Conservation (phyloP, 2,329 filamentous ascomycete genomes). For the Orbilia blumenaviensis region DNA sequence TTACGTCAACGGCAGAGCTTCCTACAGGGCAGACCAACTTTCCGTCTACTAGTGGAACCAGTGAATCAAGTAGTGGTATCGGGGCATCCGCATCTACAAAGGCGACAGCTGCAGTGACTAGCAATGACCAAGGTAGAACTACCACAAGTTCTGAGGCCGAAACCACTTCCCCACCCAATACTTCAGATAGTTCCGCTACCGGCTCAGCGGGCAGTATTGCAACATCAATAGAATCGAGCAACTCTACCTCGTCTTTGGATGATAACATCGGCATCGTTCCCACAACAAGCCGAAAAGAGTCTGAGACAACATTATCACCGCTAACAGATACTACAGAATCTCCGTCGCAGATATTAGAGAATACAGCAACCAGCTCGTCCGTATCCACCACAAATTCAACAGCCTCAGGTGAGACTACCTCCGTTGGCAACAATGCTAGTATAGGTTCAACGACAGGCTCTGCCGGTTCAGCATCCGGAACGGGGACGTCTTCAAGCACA, state of each 20-base stretch:
- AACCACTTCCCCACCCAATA: neutral
- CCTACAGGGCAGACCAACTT: neutral
- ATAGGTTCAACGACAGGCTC: neutral
- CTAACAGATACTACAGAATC: too few relatives aligned
- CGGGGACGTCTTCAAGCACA: neutral
- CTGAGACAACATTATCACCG: neutral
- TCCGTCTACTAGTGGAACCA: neutral
- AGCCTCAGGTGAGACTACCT: neutral
- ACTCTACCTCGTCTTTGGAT: neutral
- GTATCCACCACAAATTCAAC: neutral
- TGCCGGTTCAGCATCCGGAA: neutral
- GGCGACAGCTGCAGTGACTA: neutral
- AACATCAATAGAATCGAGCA: neutral
- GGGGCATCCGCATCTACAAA: neutral
- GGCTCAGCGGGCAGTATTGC: neutral
- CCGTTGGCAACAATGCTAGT: neutral
- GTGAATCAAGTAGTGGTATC: neutral
- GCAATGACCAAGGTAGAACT: neutral
- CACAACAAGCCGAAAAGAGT: neutral
- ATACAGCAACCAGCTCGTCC: too few relatives aligned
- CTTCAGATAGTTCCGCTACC: neutral
- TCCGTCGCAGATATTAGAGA: neutral
- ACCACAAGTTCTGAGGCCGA: neutral
- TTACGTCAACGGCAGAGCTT: neutral
- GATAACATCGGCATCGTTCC: constrained; percentile 11